phyloP scores from a whole-genome alignment of 768 basidiomycete species.

The Psilocybe azurescens region DNA sequence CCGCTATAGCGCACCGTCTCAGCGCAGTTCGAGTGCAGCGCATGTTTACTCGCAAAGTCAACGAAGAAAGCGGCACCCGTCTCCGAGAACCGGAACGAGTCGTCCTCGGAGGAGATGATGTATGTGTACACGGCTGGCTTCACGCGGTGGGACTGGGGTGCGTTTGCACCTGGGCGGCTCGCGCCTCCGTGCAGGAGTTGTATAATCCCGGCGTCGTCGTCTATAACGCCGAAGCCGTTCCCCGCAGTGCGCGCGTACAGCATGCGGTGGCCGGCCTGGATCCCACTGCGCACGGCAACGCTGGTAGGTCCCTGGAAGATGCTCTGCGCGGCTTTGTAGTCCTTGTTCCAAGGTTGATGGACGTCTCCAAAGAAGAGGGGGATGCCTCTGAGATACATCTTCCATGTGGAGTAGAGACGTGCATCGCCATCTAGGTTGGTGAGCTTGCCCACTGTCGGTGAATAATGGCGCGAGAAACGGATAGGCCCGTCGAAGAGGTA shows the following conservation, averaged over 20 bases:
- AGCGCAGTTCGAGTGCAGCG: slow-evolving; percentile 78
- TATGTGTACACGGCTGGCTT: slow-evolving; percentile 89
- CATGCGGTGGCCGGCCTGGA: slow-evolving; percentile 75
- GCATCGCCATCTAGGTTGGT: slow-evolving; percentile 60
- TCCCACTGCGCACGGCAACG: slow-evolving; percentile 67
- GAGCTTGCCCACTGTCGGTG: slow-evolving; percentile 67
- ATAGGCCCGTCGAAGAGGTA: slow-evolving; percentile 80
- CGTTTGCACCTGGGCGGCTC: slow-evolving; percentile 4
- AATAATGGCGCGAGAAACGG: slow-evolving; percentile 73
- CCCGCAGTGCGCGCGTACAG: slow-evolving; percentile 71
- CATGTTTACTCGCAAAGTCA: slow-evolving; percentile 87
- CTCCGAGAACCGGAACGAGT: slow-evolving; percentile 83
- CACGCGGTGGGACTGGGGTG: slow-evolving; percentile 48
- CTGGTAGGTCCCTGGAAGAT: slow-evolving; percentile 70
- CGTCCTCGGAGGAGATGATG: slow-evolving; percentile 76
- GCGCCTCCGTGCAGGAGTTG: slow-evolving; percentile 55
- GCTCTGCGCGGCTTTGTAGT: slow-evolving; percentile 72
- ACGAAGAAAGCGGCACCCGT: slow-evolving; percentile 89
- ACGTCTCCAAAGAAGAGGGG: slow-evolving; percentile 62
- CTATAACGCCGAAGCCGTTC: slow-evolving; percentile 68
- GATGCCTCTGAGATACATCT: slow-evolving; percentile 67
- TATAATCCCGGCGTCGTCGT: slow-evolving; percentile 50
- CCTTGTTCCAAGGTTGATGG: slow-evolving; percentile 68
- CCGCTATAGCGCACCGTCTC: slow-evolving; percentile 73
- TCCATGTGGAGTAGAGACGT: slow-evolving; percentile 82